Base-by-base conservation (phyloP, 805 yeast genomes). In the Kuraishia molischiana region DNA sequence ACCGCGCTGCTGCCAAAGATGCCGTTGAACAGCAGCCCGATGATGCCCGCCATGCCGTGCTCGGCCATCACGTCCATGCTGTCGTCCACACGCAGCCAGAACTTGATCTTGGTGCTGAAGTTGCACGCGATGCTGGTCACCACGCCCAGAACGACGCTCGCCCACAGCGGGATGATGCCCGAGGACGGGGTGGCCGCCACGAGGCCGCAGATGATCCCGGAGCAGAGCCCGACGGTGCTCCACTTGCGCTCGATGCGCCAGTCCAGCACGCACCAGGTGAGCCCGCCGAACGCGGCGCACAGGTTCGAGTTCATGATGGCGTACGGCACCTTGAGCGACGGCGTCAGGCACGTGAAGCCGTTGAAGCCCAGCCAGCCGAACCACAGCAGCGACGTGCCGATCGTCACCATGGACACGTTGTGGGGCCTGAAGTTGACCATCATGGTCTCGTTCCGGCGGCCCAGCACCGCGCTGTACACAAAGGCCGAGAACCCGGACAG, bases 121-220 rank as follows among this genome's bases (percentile, higher is more conserved):
- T 90, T 90, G 73, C 97, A 92, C 26, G 80, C 75, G 9, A 80
- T 59, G 29, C 95, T 95, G 0, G 96, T 67, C 2, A 75, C 72
- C 28, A 85, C 66, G 3, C 97, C 97, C 43, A 87, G 74, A 15
- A 87, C 66, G 4, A 87, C 81, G 2, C 95, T 83, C 3, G 89
- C 96, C 82, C 95, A 92, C 38, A 86, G 62, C 1, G 97, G 89
- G 42, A 92, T 85, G 52, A 78, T 69, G 19, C 97, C 98, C 5
- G 95, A 81, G 18, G 94, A 74, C 14, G 98, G 97, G 0, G 98
- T 90, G 2, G 97, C 97, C 3, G 97, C 97, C 10, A 90, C 97
- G 18, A 90, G 72, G 3, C 97, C 98, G 10, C 95, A 86, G 54
- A 90, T 89, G 45, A 87, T 75, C 39, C 98, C 98, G 2, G 97